These are phyloP conservation scores for Wickerhamiella cacticola DNA, from an alignment of 805 yeast species.

Conservation along the genomic window DNA sequence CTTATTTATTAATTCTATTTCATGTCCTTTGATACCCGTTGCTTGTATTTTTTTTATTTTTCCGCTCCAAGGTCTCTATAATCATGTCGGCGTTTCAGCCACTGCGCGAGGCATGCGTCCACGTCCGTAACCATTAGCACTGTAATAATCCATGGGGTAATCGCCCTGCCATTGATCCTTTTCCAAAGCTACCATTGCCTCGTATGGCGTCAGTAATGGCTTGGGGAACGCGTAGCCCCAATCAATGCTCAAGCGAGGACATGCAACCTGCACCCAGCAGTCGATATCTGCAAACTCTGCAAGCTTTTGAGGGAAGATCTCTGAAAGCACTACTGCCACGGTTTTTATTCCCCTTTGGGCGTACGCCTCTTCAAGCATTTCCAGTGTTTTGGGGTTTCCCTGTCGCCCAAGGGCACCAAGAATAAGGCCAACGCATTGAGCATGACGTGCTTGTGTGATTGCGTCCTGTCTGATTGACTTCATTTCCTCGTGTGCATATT, in stretches of 20 bases:
- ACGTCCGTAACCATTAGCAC: constrained; percentile 81
- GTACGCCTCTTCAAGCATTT: constrained; percentile 48
- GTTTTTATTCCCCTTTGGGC: constrained; percentile 47
- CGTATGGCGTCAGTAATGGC: constrained; percentile 90
- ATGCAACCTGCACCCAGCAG: constrained; percentile 93
- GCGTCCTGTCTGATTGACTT: constrained; percentile 64
- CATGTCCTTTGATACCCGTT: not conserved
- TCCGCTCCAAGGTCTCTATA: no score
- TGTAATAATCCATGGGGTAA: constrained; percentile 95
- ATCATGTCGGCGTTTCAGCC: not conserved
- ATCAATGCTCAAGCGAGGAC: constrained; percentile 90
- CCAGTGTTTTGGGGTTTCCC: constrained; percentile 71
- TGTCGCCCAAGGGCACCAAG: constrained; percentile 93
- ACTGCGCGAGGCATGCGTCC: constrained; percentile 48
- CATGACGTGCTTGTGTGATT: constrained; percentile 44
- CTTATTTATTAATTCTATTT: constrained; percentile 19
- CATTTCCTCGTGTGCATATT: constrained; percentile 78
- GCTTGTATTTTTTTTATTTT: no score
- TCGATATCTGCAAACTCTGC: constrained; percentile 89
- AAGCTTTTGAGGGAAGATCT: constrained; percentile 83
- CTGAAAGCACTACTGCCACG: constrained; percentile 75
- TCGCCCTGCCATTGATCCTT: constrained; percentile 42
- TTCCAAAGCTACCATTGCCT: constrained; percentile 79
- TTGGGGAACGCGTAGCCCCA: constrained; percentile 97
- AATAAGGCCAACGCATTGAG: constrained; percentile 67